These are phyloP conservation scores for Malus fusca DNA, from an alignment of 306 rosid genomes.

Conservation along the genomic window DNA sequence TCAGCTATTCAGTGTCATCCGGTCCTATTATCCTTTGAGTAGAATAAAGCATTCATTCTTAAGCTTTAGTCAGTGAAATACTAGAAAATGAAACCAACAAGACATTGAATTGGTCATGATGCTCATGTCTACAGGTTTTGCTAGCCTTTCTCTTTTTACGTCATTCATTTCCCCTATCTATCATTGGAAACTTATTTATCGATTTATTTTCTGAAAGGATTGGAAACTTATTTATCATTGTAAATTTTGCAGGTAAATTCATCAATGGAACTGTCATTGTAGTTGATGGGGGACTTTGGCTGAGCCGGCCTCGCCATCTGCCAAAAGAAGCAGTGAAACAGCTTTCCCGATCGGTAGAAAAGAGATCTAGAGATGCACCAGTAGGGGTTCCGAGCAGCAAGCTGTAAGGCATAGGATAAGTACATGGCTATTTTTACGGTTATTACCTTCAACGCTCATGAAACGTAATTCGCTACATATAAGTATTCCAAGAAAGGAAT, in stretches of 20 bases:
- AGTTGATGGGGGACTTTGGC: slow-evolving; percentile 89
- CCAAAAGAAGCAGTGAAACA: slow-evolving; percentile 71
- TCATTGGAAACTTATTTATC: background rate
- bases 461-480: background rate
- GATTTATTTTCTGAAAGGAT: too few species aligned
- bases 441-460: background rate
- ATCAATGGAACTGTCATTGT: slow-evolving; percentile 57
- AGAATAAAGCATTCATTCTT: background rate
- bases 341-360: slow-evolving; percentile 73
- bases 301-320: slow-evolving; percentile 76
- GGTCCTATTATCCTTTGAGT: background rate
- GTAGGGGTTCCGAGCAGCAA: slow-evolving; percentile 74
- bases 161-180: background rate
- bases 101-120: background rate
- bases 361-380: slow-evolving; percentile 53
- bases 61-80: background rate
- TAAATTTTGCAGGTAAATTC: slow-evolving; percentile 63
- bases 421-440: background rate
- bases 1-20: background rate
- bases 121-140: background rate
- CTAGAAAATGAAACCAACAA: background rate
- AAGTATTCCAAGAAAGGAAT: background rate
- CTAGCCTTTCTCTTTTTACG: background rate
- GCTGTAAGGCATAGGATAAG: slow-evolving; percentile 32
- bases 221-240: background rate